Base-by-base conservation (phyloP, 345 rosid genomes). In the Arabis hirsuta region DNA sequence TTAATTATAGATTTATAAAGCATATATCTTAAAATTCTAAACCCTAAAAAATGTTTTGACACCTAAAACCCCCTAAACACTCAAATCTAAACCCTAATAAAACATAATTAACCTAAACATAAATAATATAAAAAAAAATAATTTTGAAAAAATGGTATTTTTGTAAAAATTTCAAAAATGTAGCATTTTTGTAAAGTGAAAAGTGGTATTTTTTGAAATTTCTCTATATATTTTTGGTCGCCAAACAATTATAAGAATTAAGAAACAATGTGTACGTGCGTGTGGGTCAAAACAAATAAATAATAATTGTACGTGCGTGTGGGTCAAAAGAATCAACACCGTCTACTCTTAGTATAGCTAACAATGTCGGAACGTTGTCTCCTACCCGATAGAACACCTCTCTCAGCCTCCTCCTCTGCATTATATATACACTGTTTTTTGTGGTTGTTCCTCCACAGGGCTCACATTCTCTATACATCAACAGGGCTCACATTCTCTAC, bases 281-380 rank as follows among this genome's bases (percentile, higher is more conserved):
- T 53, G 56, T 43, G 66, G 78, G 68, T 67, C 68, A 59, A 50
- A 59, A 60, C 32, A 34, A 60, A 46, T 65, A 57, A 66, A 48
- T 65, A 66, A 48, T 65, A 31, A 14, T 65, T 39, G 71, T 56
- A 51, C 62, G 72, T 67, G 67, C 50, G 73, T 39, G 55, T 19
- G n/a, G 54, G 81, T 73, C 79, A 78, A 78, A 82, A 72, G 62
- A 67, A 67, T 74, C 76, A 71, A 74, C 81, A 82, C 81, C 80
- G 82, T 72, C 79, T 61, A 62, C 53, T 61, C n/a, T 36, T 58
- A 19, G 29, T 32, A 71, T 65, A 60, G 74, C 73, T 78, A 48
- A 66, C 47, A 38, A 9, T 70, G 80, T 78, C 73, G 79, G 64
- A 26, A 14, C 12, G 19, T 7, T 53, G 54, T 60, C 68, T 59